Conservation (phyloP, 768 basidiomycete species). For the Hericium coralloides region DNA sequence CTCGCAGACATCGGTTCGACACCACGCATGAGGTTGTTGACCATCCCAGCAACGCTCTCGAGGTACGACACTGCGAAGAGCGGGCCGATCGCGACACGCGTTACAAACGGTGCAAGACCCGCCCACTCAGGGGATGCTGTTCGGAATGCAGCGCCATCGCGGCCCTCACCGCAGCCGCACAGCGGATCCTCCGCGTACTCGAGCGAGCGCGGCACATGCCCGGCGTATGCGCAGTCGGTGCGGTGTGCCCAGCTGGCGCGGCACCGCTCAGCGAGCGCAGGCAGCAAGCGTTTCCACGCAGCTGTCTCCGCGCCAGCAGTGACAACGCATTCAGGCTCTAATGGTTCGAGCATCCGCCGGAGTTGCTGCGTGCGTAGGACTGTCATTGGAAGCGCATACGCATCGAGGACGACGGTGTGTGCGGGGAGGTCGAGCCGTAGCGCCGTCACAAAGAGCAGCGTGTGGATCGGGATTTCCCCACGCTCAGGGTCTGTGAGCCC, state of each 20-base stretch:
- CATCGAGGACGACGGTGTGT: slow-evolving; percentile 42
- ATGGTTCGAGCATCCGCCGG: background rate
- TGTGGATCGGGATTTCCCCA: slow-evolving; percentile 17
- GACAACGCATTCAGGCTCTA: slow-evolving; percentile 1
- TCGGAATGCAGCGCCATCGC: slow-evolving; percentile 29
- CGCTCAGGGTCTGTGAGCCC: background rate
- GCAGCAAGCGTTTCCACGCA: slow-evolving; percentile 45
- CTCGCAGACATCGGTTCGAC: background rate
- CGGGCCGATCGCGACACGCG: slow-evolving; percentile 42
- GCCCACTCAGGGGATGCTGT: slow-evolving; percentile 24
- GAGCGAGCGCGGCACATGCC: slow-evolving; percentile 26
- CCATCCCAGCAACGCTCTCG: slow-evolving; percentile 25
- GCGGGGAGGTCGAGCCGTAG: slow-evolving; percentile 40
- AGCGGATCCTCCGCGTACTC: slow-evolving; percentile 32
- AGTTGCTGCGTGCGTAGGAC: slow-evolving; percentile 5
- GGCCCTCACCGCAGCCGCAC: slow-evolving; percentile 46
- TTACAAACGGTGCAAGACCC: slow-evolving; percentile 32
- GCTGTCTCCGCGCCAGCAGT: slow-evolving; percentile 26
- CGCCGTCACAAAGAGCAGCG: slow-evolving; percentile 37
- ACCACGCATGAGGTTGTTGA: background rate
- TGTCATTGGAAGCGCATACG: slow-evolving; percentile 33
- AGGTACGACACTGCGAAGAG: slow-evolving; percentile 45
- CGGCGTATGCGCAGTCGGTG: slow-evolving; percentile 38
- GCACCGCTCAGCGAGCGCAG: slow-evolving; percentile 43
- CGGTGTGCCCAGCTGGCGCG: slow-evolving; percentile 39